phyloP scores from a whole-genome alignment of 305 asterid genomes.

The Caryopteris hybrid region DNA sequence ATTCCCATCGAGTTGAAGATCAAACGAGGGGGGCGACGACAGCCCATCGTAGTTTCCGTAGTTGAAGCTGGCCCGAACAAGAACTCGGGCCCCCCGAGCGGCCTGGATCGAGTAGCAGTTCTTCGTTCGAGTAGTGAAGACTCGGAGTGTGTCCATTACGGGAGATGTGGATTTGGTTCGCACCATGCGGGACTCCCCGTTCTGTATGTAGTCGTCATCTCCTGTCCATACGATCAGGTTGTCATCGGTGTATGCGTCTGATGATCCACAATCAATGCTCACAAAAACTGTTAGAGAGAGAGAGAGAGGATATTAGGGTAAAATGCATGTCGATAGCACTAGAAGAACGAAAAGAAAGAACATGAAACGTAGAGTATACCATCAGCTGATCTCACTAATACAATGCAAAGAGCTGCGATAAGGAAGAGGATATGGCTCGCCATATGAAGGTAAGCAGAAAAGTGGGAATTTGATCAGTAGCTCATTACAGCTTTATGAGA shows the following conservation, averaged over 20 bases:
- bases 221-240: slow-evolving; percentile 41
- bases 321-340: no score
- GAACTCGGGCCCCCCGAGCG: slow-evolving; percentile 20
- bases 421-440: neutral
- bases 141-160: slow-evolving; percentile 43
- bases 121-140: slow-evolving; percentile 44
- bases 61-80: slow-evolving; percentile 55
- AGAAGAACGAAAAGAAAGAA: no score
- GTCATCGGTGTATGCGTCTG: slow-evolving; percentile 28
- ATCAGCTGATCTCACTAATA: slow-evolving; percentile 27
- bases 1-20: slow-evolving; percentile 62
- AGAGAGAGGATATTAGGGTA: no score
- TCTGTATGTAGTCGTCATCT: slow-evolving; percentile 30
- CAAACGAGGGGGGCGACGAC: slow-evolving; percentile 62
- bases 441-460: no score
- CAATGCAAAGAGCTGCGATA: slow-evolving; percentile 19
- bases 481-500: no score
- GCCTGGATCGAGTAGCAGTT: slow-evolving; percentile 39
- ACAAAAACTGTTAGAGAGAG: slow-evolving; percentile 23
- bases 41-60: slow-evolving; percentile 66
- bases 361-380: slow-evolving; percentile 14
- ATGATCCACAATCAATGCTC: slow-evolving; percentile 72
- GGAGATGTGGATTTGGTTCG: slow-evolving; percentile 32
- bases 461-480: no score
- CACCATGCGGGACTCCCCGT: slow-evolving; percentile 38